These are phyloP conservation scores for Daedalea quercina DNA, from an alignment of 768 basidiomycete genomes.

Conservation along the genomic window DNA sequence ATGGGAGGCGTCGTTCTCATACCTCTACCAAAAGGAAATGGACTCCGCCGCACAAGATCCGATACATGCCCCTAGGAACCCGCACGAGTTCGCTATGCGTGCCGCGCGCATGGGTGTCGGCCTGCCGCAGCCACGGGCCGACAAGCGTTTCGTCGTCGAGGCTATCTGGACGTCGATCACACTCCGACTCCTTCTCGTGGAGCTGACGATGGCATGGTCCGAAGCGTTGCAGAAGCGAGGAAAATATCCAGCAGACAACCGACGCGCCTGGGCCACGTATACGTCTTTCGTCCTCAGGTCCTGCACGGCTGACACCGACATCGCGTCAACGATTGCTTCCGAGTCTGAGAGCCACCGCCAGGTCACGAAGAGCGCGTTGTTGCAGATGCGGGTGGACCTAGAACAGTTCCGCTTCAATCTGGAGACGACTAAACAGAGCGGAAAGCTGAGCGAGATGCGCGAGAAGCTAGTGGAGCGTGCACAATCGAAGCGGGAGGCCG, in stretches of 20 bases:
- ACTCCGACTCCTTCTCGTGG: conserved; percentile 44
- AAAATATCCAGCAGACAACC: conserved; percentile 19
- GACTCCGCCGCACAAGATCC: conserved; percentile 25
- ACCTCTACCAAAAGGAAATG: conserved; percentile 43
- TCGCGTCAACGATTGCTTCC: conserved; percentile 40
- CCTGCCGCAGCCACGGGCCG: conserved; percentile 49
- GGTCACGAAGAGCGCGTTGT: conserved; percentile 36
- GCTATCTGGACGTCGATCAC: conserved; percentile 50
- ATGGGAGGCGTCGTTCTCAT: conserved; percentile 55
- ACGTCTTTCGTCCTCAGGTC: conserved; percentile 38
- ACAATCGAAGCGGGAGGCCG: conserved; percentile 11
- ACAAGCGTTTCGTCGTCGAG: conserved; percentile 54
- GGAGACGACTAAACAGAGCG: conserved; percentile 22
- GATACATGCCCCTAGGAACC: conserved; percentile 30
- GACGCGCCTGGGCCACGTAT: conserved; percentile 42
- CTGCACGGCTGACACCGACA: conserved; percentile 39
- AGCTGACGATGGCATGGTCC: conserved; percentile 37
- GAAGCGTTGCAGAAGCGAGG: conserved; percentile 23
- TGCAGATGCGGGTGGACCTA: conserved; percentile 38
- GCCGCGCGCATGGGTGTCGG: conserved; percentile 47
- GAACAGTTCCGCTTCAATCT: conserved; percentile 47
- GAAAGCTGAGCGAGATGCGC: conserved; percentile 16
- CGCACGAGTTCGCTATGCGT: conserved; percentile 43
- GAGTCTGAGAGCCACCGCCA: conserved; percentile 49
- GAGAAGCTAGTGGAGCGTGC: conserved; percentile 16